These are phyloP conservation scores for Saccharomyces pastorianus DNA, from an alignment of 1,139 yeast species.

Conservation along the genomic window DNA sequence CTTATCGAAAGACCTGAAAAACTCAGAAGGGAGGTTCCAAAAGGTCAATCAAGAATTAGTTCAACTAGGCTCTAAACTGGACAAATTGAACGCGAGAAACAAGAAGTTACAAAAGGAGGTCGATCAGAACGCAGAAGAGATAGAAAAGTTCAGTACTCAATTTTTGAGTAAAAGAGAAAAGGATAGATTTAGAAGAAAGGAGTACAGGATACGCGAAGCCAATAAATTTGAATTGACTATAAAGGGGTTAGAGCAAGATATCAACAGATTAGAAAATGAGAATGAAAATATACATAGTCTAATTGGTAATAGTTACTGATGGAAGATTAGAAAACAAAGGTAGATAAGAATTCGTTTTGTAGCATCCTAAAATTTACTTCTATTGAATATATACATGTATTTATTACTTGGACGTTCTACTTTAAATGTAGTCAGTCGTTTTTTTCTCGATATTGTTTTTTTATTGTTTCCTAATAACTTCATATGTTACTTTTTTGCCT, in stretches of 20 bases:
- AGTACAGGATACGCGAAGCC: constrained; percentile 19
- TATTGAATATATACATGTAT: background rate
- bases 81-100: constrained; percentile 31
- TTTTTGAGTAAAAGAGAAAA: constrained; percentile 23
- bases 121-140: constrained; percentile 27
- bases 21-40: constrained; percentile 10
- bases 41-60: constrained; percentile 31
- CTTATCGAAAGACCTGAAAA: constrained; percentile 24
- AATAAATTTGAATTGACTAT: constrained; percentile 27
- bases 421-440: background rate
- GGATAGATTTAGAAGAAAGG: constrained; percentile 29
- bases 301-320: constrained; percentile 6
- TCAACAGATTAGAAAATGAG: constrained; percentile 27
- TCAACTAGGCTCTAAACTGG: constrained; percentile 33
- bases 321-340: background rate
- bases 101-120: constrained; percentile 32
- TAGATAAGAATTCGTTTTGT: background rate
- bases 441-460: background rate
- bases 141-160: constrained; percentile 25
- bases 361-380: too few relatives aligned
- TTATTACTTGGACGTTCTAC: background rate
- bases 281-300: constrained; percentile 19
- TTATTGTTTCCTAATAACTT: background rate
- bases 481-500: background rate
- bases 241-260: constrained; percentile 30